Conservation (phyloP, 1,284 basidiomycete species). For the Marasmius fiardii region DNA sequence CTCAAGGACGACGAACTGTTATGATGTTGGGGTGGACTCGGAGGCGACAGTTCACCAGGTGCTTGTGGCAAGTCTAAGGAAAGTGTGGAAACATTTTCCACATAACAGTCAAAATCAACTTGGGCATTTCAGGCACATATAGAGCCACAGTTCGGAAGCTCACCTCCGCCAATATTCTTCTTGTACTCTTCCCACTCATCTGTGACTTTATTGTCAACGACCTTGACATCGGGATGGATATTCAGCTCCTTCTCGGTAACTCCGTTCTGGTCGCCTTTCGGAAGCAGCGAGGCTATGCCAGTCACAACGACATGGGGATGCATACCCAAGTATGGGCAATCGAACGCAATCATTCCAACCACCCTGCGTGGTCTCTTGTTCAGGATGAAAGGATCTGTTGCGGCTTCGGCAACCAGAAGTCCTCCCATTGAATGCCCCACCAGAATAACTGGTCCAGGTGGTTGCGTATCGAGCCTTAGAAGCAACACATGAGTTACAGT, state of each 20-base stretch:
- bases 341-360: slow-evolving; percentile 51
- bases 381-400: slow-evolving; percentile 31
- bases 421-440: slow-evolving; percentile 60
- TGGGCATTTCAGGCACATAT: neutral
- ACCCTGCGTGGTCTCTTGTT: slow-evolving; percentile 34
- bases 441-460: slow-evolving; percentile 50
- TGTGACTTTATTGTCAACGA: slow-evolving; percentile 42
- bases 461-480: slow-evolving; percentile 47
- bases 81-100: neutral
- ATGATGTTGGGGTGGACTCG: neutral
- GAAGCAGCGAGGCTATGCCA: slow-evolving; percentile 50
- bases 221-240: slow-evolving; percentile 35
- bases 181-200: slow-evolving; percentile 46
- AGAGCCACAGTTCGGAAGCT: neutral
- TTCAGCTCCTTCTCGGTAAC: slow-evolving; percentile 32
- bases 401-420: slow-evolving; percentile 52
- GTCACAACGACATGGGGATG: slow-evolving; percentile 57
- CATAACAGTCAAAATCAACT: neutral
- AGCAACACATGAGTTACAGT: slow-evolving; percentile 2
- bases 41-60: slow-evolving; percentile 7
- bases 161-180: slow-evolving; percentile 28
- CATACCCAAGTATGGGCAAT: slow-evolving; percentile 56
- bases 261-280: slow-evolving; percentile 29
- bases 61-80: neutral
- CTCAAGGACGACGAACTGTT: neutral